Evolutionary conservation across 2,329 filamentous ascomycete species (phyloP).

Genomic region (Ophiosphaerella herpotricha): DNA sequence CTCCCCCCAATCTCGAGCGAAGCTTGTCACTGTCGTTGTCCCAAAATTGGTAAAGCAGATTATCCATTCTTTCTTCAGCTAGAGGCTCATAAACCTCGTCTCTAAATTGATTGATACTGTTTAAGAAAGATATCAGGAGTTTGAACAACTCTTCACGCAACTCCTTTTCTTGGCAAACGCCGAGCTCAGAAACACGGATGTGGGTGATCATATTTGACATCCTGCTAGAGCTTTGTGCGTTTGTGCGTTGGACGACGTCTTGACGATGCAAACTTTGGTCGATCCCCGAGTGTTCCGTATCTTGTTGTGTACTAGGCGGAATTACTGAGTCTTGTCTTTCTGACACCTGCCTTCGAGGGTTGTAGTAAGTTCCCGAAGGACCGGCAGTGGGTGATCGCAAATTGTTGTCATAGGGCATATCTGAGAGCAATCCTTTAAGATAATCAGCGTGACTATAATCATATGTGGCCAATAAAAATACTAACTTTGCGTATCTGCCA

Average conservation of each 20-base stretch:
- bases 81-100: slow-evolving; percentile 1
- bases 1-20: not conserved
- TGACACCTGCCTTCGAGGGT: slow-evolving; percentile 8
- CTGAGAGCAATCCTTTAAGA: not conserved
- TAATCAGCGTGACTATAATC: not conserved
- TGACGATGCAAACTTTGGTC: not conserved
- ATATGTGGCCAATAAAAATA: not conserved
- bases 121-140: slow-evolving; percentile 6
- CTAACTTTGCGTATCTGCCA: slow-evolving; percentile 6
- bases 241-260: not conserved
- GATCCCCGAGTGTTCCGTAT: not conserved
- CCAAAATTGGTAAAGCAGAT: slow-evolving; percentile 10
- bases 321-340: slow-evolving; percentile 17
- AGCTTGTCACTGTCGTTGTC: slow-evolving; percentile 1
- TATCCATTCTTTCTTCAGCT: slow-evolving; percentile 13
- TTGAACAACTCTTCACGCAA: slow-evolving; percentile 13
- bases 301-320: slow-evolving; percentile 4
- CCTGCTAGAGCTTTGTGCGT: not conserved
- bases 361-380: slow-evolving; percentile 14
- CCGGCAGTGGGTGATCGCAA: slow-evolving; percentile 5
- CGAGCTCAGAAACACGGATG: not conserved
- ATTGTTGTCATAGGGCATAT: not conserved
- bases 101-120: slow-evolving; percentile 10
- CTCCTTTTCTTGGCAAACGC: not conserved
- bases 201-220: not conserved